Base-by-base conservation (phyloP, 176 grass and related monocot species). In the Carex pumila region DNA sequence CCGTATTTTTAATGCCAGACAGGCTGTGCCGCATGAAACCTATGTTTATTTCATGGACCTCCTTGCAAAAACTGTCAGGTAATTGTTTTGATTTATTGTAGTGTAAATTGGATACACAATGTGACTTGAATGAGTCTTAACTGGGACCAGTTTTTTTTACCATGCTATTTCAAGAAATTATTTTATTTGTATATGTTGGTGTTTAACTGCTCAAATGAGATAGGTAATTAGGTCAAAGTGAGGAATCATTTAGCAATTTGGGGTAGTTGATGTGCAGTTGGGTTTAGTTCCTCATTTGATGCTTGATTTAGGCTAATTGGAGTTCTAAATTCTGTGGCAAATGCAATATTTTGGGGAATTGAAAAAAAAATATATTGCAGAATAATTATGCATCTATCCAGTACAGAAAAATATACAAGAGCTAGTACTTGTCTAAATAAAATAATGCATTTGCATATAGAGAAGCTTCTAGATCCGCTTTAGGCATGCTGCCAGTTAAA, bases 21-120 rank as follows among this genome's bases (percentile, higher is more conserved):
- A 91, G 59, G 41, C 88, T 50, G 87, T 94, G 61, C 94, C 94
- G 41, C 85, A 97, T 81, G 90, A 97, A 29, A 88, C 87, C 12
- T 97, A 94, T 79, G 80, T 87, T 84, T 94, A 88, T 87, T 86
- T 91, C 79, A 87, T 91, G 81, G 94, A 94, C 71, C 95, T 98
- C 81, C 94, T 97, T 78, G 83, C 90, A 58, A 88, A 90, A 83
- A 85, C 90, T 65, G 61, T 90, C 5, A 90, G 94, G 94, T 94
- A 85, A 88, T 32, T 18, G 2, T 65, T 72, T 17, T 17, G 25
- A 18, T 12, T 70, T 31, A 17, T 41, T 72, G 6, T 39, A 45
- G 67, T 62, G 18, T 62, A 62, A 62, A 62, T 22, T 62, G 68
- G 34, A 18, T 13, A 45, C 14, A 8, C 17, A 37, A 18, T 71